Evolutionary conservation across 192 early-diverging fungal species (phyloP).

Genomic region (Dissophora globulifera): DNA sequence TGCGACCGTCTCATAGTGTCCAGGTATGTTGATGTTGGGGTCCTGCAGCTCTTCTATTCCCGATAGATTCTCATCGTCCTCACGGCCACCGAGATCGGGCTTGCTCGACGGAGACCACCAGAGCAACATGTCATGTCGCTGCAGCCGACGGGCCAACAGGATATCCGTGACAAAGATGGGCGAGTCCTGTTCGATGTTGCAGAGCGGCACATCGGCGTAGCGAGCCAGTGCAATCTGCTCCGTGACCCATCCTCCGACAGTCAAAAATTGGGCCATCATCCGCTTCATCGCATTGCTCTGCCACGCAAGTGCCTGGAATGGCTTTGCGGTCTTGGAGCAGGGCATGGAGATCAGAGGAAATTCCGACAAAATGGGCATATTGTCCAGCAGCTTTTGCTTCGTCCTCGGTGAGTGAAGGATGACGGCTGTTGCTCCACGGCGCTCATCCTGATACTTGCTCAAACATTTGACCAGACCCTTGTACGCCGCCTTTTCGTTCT

Average conservation of each 20-base stretch:
- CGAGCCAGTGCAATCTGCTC: conserved; percentile 79
- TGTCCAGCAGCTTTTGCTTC: conserved; percentile 58
- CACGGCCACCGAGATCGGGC: conserved; percentile 90
- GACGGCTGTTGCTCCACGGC: conserved; percentile 75
- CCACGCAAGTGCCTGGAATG: conserved; percentile 89
- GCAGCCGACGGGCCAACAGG: conserved; percentile 83
- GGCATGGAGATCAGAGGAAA: conserved; percentile 82
- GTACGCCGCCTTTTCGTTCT: conserved; percentile 62
- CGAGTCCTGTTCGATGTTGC: conserved; percentile 89
- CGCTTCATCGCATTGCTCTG: conserved; percentile 71
- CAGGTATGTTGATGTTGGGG: conserved; percentile 81
- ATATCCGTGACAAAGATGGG: conserved; percentile 87
- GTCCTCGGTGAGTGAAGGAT: conserved; percentile 75
- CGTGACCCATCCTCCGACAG: conserved; percentile 77
- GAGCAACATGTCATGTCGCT: conserved; percentile 80
- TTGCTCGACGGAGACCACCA: conserved; percentile 89
- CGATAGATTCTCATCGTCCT: conserved; percentile 79
- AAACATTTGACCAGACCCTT: conserved; percentile 70
- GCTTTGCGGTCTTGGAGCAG: conserved; percentile 73
- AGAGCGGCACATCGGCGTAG: conserved; percentile 88
- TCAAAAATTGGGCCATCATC: conserved; percentile 84
- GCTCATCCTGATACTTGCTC: conserved; percentile 67
- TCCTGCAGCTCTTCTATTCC: conserved; percentile 64
- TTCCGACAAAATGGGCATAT: conserved; percentile 64
- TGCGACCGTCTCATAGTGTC: conserved; percentile 83